Conservation (phyloP, 2,329 filamentous ascomycete species). For the Lachnellula willkommii region DNA sequence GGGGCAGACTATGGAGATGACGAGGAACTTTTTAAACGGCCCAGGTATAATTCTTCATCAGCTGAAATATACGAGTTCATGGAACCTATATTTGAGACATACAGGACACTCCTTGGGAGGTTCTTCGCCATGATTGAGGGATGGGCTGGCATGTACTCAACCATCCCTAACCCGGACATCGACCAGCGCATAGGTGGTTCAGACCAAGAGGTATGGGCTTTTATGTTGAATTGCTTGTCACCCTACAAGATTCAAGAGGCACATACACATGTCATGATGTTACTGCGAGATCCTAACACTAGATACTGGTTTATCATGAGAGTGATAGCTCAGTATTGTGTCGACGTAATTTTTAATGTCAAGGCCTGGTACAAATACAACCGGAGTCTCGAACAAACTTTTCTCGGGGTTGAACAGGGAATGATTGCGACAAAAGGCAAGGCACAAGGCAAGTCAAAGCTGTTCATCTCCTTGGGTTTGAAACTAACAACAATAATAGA, state of each 20-base stretch:
- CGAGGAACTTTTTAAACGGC: neutral
- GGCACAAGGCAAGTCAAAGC: too few relatives aligned
- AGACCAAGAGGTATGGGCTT: constrained; percentile 33
- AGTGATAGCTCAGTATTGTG: constrained; percentile 35
- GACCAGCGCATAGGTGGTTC: constrained; percentile 21
- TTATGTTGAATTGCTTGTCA: constrained; percentile 33
- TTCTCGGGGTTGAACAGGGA: constrained; percentile 21
- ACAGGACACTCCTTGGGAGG: constrained; percentile 10
- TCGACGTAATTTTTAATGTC: constrained; percentile 32
- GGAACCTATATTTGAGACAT: constrained; percentile 8
- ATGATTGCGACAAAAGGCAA: neutral
- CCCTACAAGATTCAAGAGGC: constrained; percentile 28
- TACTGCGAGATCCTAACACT: constrained; percentile 31
- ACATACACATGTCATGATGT: constrained; percentile 30
- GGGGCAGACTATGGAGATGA: neutral
- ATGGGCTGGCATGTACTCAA: constrained; percentile 27
- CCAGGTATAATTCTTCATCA: neutral
- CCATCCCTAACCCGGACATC: constrained; percentile 16
- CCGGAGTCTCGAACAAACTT: constrained; percentile 15
- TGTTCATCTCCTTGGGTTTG: neutral
- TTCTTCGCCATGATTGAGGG: constrained; percentile 24
- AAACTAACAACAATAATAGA: constrained; percentile 14
- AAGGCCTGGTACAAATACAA: constrained; percentile 34
- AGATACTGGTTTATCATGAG: constrained; percentile 36
- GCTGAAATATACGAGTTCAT: neutral